These are phyloP conservation scores for Tuber borchii DNA, from an alignment of 495 filamentous ascomycete genomes.

Conservation along the genomic window DNA sequence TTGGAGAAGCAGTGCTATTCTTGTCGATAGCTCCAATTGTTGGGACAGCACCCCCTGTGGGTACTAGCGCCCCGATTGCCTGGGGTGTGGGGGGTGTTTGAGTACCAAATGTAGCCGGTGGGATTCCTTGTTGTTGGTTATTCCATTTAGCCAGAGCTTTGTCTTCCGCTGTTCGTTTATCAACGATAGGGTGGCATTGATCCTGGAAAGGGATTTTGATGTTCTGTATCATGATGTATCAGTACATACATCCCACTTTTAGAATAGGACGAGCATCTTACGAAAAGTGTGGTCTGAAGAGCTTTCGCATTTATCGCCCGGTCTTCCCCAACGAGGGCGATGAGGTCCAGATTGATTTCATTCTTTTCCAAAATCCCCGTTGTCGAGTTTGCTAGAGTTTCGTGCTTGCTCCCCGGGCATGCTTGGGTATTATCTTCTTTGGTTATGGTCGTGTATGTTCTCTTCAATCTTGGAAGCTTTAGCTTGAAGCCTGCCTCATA, in stretches of 20 bases:
- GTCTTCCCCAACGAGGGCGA: conserved; percentile 4
- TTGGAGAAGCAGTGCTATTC: too few species aligned
- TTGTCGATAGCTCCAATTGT: neutral
- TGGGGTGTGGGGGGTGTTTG: neutral
- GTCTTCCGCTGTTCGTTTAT: neutral
- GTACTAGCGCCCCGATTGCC: neutral
- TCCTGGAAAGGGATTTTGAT: conserved; percentile 14
- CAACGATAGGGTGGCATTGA: conserved; percentile 8
- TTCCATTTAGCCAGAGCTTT: neutral
- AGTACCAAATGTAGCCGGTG: neutral
- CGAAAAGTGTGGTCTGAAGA: conserved; percentile 5
- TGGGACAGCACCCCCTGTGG: neutral
- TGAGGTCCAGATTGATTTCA: conserved; percentile 12
- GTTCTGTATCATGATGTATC: neutral
- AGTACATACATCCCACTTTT: neutral
- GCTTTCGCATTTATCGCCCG: neutral
- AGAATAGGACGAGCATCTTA: neutral
- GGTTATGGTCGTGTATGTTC: conserved; percentile 7
- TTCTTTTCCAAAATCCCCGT: conserved; percentile 7
- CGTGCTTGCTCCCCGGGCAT: conserved; percentile 7
- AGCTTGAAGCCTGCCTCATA: conserved; percentile 16
- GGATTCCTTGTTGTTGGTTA: neutral
- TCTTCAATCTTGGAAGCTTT: conserved; percentile 7
- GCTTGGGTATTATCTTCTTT: conserved; percentile 8
- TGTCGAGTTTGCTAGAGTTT: conserved; percentile 8